Evolutionary conservation across 257 asterid genomes (phyloP), one percentile per base, ranked within the genome.

Genomic region (Ophiorrhiza pumila): DNA sequence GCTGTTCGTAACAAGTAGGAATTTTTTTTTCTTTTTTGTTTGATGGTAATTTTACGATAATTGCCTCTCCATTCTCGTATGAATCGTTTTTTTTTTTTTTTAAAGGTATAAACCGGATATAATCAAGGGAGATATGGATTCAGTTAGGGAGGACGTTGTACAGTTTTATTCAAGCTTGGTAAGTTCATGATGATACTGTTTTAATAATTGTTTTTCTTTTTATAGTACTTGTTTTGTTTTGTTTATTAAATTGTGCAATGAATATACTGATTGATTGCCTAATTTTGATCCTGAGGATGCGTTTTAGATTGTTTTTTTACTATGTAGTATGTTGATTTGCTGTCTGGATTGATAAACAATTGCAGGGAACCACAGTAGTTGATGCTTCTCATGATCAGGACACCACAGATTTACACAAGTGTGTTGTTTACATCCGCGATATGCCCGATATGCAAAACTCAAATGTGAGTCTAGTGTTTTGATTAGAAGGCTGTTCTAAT

Each of bases 101-200:
- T 80, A 58, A 81, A 91, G 99, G 92, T 91, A 84, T 76, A 87
- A 83, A 80, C 99, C 98, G 56, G 92, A 89, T 81, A 80, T 79
- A 52, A 90, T 95, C 60, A 95, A 90, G 81, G 98, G 98, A 73
- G 97, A 92, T 76, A 77, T 92, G 96, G 99, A 95, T 83, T 95
- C 99, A 2, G 80, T 92, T 68, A 84, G 98, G 81, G 77, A 81
- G 37, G 98, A 95, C 10, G 98, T 95, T 73, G 73, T 83, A 80
- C 80, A 64, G 25, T 95, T 88, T 83, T 95, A 92, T 79, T 78
- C 71, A 76, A 65, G 80, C 57, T 58, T 78, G 85, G 97, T 87
- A 80, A 80, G 85, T 72, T 69, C 32, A 31, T 25, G 31, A 25
- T n/a, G n/a, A n/a, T n/a, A n/a, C n/a, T n/a, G n/a, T n/a, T 64